Conservation (phyloP, 2,329 filamentous ascomycete genomes). For the Xylaria sp. region DNA sequence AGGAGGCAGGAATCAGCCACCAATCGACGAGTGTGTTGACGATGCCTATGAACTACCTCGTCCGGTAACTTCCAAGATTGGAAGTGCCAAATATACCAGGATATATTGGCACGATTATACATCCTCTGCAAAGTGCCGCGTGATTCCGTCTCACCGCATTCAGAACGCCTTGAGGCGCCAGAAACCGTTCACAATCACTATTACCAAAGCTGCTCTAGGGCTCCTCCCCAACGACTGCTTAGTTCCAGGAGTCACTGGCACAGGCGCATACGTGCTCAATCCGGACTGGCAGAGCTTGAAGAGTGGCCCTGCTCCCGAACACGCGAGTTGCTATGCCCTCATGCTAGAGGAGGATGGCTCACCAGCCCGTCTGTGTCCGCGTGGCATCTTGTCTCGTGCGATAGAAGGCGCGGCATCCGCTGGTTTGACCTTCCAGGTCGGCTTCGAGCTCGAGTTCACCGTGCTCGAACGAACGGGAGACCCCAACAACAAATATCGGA, state of each 20-base stretch:
- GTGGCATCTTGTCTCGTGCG: constrained; percentile 67
- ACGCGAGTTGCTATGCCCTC: constrained; percentile 73
- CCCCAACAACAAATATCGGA: constrained; percentile 49
- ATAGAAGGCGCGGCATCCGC: constrained; percentile 62
- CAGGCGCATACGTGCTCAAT: constrained; percentile 73
- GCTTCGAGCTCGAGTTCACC: constrained; percentile 85
- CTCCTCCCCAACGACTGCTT: constrained; percentile 74
- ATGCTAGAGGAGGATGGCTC: constrained; percentile 69
- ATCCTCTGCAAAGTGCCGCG: constrained; percentile 71
- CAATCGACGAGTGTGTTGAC: not conserved
- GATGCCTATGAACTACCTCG: not conserved
- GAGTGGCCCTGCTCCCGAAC: constrained; percentile 65
- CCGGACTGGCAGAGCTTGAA: constrained; percentile 73
- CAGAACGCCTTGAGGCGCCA: constrained; percentile 58
- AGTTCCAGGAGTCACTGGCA: constrained; percentile 63
- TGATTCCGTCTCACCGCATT: constrained; percentile 72
- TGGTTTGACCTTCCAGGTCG: constrained; percentile 70
- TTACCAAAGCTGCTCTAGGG: constrained; percentile 72
- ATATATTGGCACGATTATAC: constrained; percentile 84
- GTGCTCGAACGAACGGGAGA: constrained; percentile 65
- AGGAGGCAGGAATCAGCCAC: not conserved
- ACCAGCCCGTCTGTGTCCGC: constrained; percentile 68
- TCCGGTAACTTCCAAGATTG: not conserved
- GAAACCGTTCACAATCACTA: constrained; percentile 61
- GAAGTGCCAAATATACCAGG: constrained; percentile 70